These are phyloP conservation scores for Acacia acuminata DNA, from an alignment of 306 rosid species.

Conservation along the genomic window DNA sequence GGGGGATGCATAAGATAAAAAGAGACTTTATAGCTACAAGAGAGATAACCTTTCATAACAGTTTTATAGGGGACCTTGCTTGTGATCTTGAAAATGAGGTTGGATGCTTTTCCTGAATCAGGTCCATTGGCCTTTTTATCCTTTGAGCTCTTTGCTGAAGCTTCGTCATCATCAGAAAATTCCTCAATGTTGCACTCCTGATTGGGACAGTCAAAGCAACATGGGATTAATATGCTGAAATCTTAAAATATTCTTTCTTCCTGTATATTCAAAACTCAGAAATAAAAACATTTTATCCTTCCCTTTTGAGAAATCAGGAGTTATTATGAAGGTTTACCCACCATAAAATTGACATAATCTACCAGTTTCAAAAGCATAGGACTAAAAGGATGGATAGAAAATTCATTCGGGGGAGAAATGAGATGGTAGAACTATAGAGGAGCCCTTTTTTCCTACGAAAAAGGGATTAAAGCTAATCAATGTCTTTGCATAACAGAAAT, in stretches of 20 bases:
- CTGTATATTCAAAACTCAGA: slow-evolving; percentile 23
- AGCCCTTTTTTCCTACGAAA: neutral
- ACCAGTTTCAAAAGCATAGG: neutral
- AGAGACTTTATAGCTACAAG: neutral
- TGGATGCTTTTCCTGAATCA: slow-evolving; percentile 50
- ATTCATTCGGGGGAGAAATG: neutral
- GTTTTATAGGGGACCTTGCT: slow-evolving; percentile 63
- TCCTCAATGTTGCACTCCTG: slow-evolving; percentile 67
- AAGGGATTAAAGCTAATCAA: neutral
- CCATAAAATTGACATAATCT: neutral
- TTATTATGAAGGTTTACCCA: neutral
- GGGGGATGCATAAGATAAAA: neutral
- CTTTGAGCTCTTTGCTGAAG: slow-evolving; percentile 52
- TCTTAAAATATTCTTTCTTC: slow-evolving; percentile 14
- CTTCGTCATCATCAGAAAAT: slow-evolving; percentile 53
- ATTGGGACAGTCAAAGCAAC: slow-evolving; percentile 27
- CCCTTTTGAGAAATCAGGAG: neutral
- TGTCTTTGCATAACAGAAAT: neutral
- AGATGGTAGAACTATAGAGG: neutral
- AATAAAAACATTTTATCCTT: neutral
- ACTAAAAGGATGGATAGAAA: neutral
- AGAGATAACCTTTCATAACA: slow-evolving; percentile 49
- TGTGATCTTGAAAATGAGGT: slow-evolving; percentile 52
- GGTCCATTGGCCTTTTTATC: slow-evolving; percentile 62
- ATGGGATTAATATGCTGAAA: slow-evolving; percentile 25